Evolutionary conservation across 2,329 filamentous ascomycete species (phyloP), one percentile per base, ranked within the genome.

Genomic region (Fusarium acutatum): DNA sequence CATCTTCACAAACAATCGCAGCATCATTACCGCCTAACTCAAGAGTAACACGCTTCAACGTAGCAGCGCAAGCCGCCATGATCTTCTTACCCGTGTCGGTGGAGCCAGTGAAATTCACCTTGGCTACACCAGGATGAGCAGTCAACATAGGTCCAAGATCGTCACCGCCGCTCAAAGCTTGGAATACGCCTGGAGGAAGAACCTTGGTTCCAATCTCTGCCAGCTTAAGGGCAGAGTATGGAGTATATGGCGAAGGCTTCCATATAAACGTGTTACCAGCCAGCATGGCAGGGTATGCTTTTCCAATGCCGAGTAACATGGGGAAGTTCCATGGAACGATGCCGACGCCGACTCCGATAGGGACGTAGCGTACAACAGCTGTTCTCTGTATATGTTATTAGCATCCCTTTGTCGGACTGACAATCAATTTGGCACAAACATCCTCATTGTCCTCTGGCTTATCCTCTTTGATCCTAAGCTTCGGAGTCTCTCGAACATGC

Each of bases 31-130:
- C 64, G 0, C 69, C 75, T 1, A 91, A 83, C 80, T 92, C 90
- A 13, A 92, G 84, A 3, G 88, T 89, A 14, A 90, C 84, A 30
- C 89, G 84, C 83, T 92, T 92, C 53, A 92, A 78, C 0, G 87
- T 89, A 74, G 60, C 9, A n/a, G 63, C 40, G 13, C 63, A 66
- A 6, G 47, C n/a, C 1, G 30, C 35, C 63, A 66, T 66, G 34
- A 66, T 65, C 30, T 41, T 65, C 86, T 90, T 91, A 11, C 90
- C 90, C 0, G 88, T 90, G 0, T 83, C 83, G 22, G 84, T 88
- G 12, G 88, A 90, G 5, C 90, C 90, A 0, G 90, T 92, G 81
- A 92, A 92, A 67, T 84, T 86, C 77, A 92, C 87, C 82, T 91
- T 92, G 66, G 86, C 84, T 57, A 92, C 86, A 22, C 82, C 86